Base-by-base conservation (phyloP, 805 yeast species). In the Wickerhamomyces subpelliculosus region DNA sequence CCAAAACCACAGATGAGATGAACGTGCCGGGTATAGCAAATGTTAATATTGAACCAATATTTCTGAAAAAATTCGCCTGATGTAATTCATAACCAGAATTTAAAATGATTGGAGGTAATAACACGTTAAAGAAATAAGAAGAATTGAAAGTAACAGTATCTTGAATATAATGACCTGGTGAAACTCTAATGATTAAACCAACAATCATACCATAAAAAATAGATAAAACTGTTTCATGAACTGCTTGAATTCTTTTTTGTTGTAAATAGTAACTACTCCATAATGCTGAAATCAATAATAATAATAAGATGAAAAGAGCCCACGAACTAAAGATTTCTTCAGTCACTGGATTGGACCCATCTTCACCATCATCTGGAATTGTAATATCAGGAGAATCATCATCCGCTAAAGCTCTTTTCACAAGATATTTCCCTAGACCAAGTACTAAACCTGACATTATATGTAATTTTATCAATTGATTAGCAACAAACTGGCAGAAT, bases 11-110 rank as follows among this genome's bases (percentile, higher is more conserved):
- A 0, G 97, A 85, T 27, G 95, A 84, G 28, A 93, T 75, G 51
- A 94, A 87, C 0, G 99, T 93, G 5, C 99, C 99, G 0, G 96
- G 96, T 35, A 93, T 88, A 20, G 99, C 99, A 68, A 90, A 93
- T 3, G 85, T 83, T 44, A 93, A 62, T 44, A 93, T 90, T 2
- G 96, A 79, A 4, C 94, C 93, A 35, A 93, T 80, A 61, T 94
- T 93, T 48, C 87, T 71, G 60, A 93, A 93, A 62, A 93, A 93
- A 58, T 94, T 90, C 29, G 86, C 93, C 64, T 93, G 97, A 57
- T 94, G 95, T 42, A 93, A 68, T 60, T 94, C 97, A 58, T 93
- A 93, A 14, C 99, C 99, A 4, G 96, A 86, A 55, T 93, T 93
- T 48, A 93, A 68, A 46, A 93, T 93, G 55, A 93, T 93, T 1